These are phyloP conservation scores for Fraxinus xanthoxyloides DNA, from an alignment of 305 asterid genomes.

Conservation along the genomic window DNA sequence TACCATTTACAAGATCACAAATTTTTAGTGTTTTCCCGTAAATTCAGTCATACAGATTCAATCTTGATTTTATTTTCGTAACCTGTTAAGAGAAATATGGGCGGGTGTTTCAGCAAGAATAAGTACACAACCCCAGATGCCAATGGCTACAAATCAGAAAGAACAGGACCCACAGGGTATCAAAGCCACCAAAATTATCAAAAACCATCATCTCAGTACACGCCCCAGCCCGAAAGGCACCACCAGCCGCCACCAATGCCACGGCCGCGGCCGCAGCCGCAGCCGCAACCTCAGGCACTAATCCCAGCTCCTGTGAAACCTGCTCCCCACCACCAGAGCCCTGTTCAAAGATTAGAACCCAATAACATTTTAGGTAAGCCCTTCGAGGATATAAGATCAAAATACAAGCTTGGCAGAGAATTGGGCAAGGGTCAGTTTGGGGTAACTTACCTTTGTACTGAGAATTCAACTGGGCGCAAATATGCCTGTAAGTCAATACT, in stretches of 20 bases:
- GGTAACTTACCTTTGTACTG: constrained; percentile 51
- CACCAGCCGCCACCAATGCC: constrained; percentile 21
- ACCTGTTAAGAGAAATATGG: constrained; percentile 39
- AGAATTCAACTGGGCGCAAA: constrained; percentile 37
- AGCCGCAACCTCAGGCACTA: constrained; percentile 26
- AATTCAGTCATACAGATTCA: constrained; percentile 21
- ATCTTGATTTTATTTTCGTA: constrained; percentile 25
- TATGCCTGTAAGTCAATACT: constrained; percentile 63
- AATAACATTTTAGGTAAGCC: constrained; percentile 53
- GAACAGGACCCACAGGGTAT: constrained; percentile 19
- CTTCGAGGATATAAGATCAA: constrained; percentile 48
- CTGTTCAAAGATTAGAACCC: constrained; percentile 35
- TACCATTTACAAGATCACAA: neutral
- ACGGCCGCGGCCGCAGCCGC: constrained; percentile 16
- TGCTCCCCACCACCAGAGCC: constrained; percentile 22
- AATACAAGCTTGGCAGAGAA: constrained; percentile 51
- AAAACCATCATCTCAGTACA: constrained; percentile 31
- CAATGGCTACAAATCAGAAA: constrained; percentile 45
- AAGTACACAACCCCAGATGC: constrained; percentile 28
- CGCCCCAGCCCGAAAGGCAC: constrained; percentile 29
- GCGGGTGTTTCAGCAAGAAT: constrained; percentile 69
- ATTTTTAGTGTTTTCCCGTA: neutral
- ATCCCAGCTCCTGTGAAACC: constrained; percentile 33
- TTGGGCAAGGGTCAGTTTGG: constrained; percentile 68
- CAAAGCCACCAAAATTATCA: constrained; percentile 37